phyloP scores from a whole-genome alignment of 345 rosid species.

The Citrus glauca region DNA sequence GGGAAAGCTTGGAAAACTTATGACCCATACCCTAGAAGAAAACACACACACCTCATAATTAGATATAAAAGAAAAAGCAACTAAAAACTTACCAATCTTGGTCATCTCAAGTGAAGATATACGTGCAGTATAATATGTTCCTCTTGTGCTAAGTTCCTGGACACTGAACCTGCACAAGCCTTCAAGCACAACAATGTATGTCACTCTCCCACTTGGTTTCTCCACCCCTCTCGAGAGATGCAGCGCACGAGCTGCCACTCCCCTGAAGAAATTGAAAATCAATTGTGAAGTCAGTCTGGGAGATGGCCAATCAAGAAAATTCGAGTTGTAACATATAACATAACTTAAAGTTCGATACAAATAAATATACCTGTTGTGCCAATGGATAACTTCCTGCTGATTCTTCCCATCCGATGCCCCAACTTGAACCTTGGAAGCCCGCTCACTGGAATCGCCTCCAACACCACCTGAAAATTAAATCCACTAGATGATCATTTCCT shows the following conservation, averaged over 20 bases:
- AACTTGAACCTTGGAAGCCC: slow-evolving; percentile 51
- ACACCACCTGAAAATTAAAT: slow-evolving; percentile 41
- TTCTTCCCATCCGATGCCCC: slow-evolving; percentile 74
- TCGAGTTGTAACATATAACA: background rate
- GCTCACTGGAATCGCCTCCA: slow-evolving; percentile 68
- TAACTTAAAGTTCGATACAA: background rate
- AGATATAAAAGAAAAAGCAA: background rate
- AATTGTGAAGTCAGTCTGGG: background rate
- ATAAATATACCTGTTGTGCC: slow-evolving; percentile 77
- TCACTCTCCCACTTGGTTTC: slow-evolving; percentile 99
- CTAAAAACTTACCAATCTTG: slow-evolving; percentile 54
- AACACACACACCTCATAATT: background rate
- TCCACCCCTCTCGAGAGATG: slow-evolving; percentile 99
- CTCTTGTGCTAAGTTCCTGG: slow-evolving; percentile 89
- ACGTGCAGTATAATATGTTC: slow-evolving; percentile 81
- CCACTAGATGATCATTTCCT: background rate
- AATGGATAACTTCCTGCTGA: slow-evolving; percentile 74
- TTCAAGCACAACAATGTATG: slow-evolving; percentile 96
- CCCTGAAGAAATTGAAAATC: slow-evolving; percentile 42
- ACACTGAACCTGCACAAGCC: slow-evolving; percentile 94
- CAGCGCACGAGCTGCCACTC: slow-evolving; percentile 97
- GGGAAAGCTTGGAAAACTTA: background rate
- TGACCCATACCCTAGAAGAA: background rate
- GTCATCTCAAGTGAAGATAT: slow-evolving; percentile 92
- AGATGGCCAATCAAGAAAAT: background rate